These are phyloP conservation scores for Candida insectalens DNA, from an alignment of 805 yeast species.

Conservation along the genomic window DNA sequence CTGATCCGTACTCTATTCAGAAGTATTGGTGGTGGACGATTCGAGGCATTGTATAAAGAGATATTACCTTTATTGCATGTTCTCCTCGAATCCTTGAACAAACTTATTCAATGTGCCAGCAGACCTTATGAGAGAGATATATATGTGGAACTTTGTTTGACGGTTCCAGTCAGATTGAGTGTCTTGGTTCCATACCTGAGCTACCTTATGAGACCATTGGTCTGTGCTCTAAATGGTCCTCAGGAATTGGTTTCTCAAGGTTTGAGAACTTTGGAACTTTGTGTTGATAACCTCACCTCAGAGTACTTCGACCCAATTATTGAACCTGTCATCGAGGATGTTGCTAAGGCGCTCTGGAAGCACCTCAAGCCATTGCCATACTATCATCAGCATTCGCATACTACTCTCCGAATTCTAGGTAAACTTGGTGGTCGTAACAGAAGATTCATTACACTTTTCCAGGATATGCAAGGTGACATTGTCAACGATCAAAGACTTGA, in stretches of 20 bases:
- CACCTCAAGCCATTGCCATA: slow-evolving; percentile 89
- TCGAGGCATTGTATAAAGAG: slow-evolving; percentile 86
- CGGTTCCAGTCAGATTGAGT: slow-evolving; percentile 91
- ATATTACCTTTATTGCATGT: slow-evolving; percentile 87
- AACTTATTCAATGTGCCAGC: slow-evolving; percentile 73
- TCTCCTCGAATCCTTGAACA: slow-evolving; percentile 73
- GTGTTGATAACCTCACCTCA: slow-evolving; percentile 93
- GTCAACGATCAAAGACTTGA: slow-evolving; percentile 54
- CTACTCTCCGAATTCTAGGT: slow-evolving; percentile 87
- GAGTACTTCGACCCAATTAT: slow-evolving; percentile 95
- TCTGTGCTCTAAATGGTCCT: slow-evolving; percentile 79
- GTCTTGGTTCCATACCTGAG: slow-evolving; percentile 89
- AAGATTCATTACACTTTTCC: slow-evolving; percentile 68
- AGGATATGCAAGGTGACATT: slow-evolving; percentile 46
- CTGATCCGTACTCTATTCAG: slow-evolving; percentile 82
- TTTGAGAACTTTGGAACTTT: slow-evolving; percentile 82
- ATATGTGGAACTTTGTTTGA: slow-evolving; percentile 88
- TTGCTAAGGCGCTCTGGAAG: slow-evolving; percentile 87
- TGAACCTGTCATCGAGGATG: slow-evolving; percentile 92
- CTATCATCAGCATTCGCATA: slow-evolving; percentile 90
- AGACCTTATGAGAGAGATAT: slow-evolving; percentile 87
- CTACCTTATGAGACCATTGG: slow-evolving; percentile 84
- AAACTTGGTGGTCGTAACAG: slow-evolving; percentile 95
- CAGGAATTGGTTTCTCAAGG: slow-evolving; percentile 94
- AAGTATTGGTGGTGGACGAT: slow-evolving; percentile 94